Evolutionary conservation across 2,329 filamentous ascomycete species (phyloP).

Genomic region (Alternaria arborescens): DNA sequence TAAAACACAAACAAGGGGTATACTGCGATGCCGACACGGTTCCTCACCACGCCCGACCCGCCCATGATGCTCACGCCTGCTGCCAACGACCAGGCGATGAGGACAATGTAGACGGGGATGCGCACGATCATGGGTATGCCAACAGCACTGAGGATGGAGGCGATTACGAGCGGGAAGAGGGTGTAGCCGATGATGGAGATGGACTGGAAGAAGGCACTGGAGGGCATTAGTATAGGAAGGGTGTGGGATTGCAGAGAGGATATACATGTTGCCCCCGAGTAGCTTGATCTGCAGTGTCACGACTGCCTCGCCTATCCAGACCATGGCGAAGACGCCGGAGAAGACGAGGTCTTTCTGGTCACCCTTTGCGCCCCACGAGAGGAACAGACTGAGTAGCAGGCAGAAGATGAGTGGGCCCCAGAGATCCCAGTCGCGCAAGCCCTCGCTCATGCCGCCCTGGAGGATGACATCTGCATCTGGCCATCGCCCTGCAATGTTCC

Average conservation of each 20-base stretch:
- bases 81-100: constrained; percentile 91
- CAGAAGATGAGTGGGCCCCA: constrained; percentile 98
- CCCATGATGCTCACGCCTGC: constrained; percentile 96
- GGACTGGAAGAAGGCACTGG: constrained; percentile 94
- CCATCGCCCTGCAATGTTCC: constrained; percentile 69
- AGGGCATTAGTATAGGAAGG: constrained; percentile 39
- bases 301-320: constrained; percentile 96
- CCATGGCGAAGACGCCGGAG: constrained; percentile 93
- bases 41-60: constrained; percentile 93
- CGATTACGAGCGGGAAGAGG: constrained; percentile 94
- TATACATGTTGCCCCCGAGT: constrained; percentile 95
- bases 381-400: constrained; percentile 82
- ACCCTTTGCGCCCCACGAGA: constrained; percentile 80
- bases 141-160: constrained; percentile 85
- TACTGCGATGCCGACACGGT: constrained; percentile 90
- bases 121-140: constrained; percentile 80
- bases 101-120: constrained; percentile 87
- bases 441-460: constrained; percentile 81
- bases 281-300: constrained; percentile 99
- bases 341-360: constrained; percentile 91
- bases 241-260: constrained; percentile 31
- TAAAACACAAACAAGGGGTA: constrained; percentile 97
- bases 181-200: constrained; percentile 99
- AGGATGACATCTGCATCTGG: constrained; percentile 72
- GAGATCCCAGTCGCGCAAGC: constrained; percentile 94